Evolutionary conservation across 148 eudicot genomes (phyloP), one percentile per base, ranked within the genome.

Genomic region (Rhododendron vialii): DNA sequence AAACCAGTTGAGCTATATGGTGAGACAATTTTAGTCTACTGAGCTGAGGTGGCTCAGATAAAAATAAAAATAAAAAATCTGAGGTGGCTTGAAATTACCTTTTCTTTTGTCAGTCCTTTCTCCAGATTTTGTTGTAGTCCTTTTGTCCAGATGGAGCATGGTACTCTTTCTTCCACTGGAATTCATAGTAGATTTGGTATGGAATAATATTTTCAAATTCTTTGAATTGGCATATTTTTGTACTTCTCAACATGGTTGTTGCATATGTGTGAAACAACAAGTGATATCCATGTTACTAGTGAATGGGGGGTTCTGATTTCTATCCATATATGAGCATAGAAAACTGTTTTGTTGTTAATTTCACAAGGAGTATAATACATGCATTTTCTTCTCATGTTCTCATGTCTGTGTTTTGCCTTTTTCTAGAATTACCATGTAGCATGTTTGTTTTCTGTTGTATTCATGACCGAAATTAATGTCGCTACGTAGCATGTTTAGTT

Each of bases 281-380:
- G n/a, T 28, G 48, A 80, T 36, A 20, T 80, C 83, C 20, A 80
- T 80, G 83, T 80, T 51, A 5, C 59, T 80, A 6, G 83, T 51
- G 83, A 30, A 53, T 80, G 13, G 83, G 82, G 83, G 82, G 33
- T 80, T 80, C 38, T 48, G 82, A 80, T 57, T 30, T 79, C 36
- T 48, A 5, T 79, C 43, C 28, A 13, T n/a, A n/a, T 78, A 47
- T 77, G 45, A 10, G 50, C 80, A 77, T 41, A 22, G 28, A 41
- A 77, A 28, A 79, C 14, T 48, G 12, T 79, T 45, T 12, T 12
- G 35, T 47, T 78, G 28, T 78, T 45, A 10, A 45, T 78, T 78
- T 78, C 57, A 3, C 28, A 10, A 22, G 33, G 45, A 78, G 13
- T 47, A 78, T 26, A 13, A n/a, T 45, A 5, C 30, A 78, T 78